Percentiles rank a stretch among this genome's conserved stretches.
phyloP scores from a whole-genome alignment of 2,329 filamentous ascomycete genomes.

The Pyricularia pennisetigena region DNA sequence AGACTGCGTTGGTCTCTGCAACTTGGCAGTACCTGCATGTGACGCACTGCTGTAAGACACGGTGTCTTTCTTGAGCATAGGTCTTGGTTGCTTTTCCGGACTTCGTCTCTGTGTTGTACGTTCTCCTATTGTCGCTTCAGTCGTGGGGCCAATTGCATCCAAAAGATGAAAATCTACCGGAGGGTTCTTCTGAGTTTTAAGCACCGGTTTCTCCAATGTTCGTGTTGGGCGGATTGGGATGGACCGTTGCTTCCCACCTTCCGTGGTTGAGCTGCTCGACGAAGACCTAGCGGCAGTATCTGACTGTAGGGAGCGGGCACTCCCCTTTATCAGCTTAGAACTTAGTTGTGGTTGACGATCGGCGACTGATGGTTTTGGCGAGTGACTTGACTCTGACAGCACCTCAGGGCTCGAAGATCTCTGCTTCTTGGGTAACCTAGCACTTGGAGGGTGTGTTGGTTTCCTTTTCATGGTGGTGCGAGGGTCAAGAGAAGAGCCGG shows the following conservation, averaged over 20 bases:
- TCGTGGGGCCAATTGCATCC: not conserved
- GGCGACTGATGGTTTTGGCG: not conserved
- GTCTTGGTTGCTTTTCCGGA: not conserved
- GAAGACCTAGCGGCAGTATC: not conserved
- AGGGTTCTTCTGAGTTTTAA: not conserved
- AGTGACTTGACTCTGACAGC: not conserved
- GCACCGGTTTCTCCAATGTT: not conserved
- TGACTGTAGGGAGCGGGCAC: not conserved
- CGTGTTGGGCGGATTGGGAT: not conserved
- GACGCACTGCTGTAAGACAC: not conserved
- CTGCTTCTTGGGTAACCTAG: conserved; percentile 7
- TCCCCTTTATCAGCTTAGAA: not conserved
- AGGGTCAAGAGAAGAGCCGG: not conserved
- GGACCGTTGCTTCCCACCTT: not conserved
- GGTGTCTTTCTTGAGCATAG: not conserved
- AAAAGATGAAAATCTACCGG: not conserved
- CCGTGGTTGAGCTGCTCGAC: not conserved
- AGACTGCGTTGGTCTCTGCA: not conserved
- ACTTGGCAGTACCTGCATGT: not conserved
- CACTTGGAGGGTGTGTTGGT: conserved; percentile 4
- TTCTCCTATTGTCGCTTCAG: not conserved
- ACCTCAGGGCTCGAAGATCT: conserved; percentile 8
- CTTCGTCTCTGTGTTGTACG: not conserved
- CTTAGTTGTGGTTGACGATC: not conserved
- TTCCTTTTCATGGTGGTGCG: conserved; percentile 5